Percentiles rank a stretch among this genome's conserved stretches.
phyloP scores from a whole-genome alignment of 306 rosid species.

The Sicyos baderoa region DNA sequence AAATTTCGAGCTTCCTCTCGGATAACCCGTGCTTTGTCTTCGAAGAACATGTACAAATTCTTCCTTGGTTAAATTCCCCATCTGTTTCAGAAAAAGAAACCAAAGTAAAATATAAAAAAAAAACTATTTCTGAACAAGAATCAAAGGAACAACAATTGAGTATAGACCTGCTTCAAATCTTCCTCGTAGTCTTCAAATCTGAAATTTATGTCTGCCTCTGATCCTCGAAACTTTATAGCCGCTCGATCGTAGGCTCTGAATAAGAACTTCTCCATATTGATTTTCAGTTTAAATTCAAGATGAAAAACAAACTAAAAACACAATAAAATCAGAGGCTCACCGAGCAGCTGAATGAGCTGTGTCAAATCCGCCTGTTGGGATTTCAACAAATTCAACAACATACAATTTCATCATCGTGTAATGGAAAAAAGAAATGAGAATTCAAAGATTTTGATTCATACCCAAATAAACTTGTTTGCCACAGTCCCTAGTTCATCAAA shows the following conservation, averaged over 20 bases:
- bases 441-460: conserved; percentile 28
- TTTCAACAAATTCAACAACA: conserved; percentile 4
- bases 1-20: conserved; percentile 93
- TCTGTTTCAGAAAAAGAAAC: conserved; percentile 32
- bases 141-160: not conserved
- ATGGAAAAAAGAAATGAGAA: not conserved
- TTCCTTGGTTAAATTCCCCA: conserved; percentile 84
- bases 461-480: conserved; percentile 99
- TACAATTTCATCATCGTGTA: not conserved
- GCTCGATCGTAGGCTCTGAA: conserved; percentile 96
- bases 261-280: not conserved
- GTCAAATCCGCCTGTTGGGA: conserved; percentile 82
- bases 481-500: conserved; percentile 82
- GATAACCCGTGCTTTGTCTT: conserved; percentile 95
- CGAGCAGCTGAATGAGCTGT: conserved; percentile 99
- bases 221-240: conserved; percentile 88
- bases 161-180: conserved; percentile 72
- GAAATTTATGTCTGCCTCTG: conserved; percentile 89
- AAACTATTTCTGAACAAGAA: not conserved
- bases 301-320: not conserved
- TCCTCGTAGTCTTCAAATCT: conserved; percentile 81
- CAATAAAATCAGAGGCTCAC: conserved; percentile 35
- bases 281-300: not conserved
- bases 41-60: conserved; percentile 99
- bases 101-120: too few relatives aligned